These are phyloP conservation scores for Aphanoascus verrucosus DNA, from an alignment of 2,329 filamentous ascomycete species.

Conservation along the genomic window DNA sequence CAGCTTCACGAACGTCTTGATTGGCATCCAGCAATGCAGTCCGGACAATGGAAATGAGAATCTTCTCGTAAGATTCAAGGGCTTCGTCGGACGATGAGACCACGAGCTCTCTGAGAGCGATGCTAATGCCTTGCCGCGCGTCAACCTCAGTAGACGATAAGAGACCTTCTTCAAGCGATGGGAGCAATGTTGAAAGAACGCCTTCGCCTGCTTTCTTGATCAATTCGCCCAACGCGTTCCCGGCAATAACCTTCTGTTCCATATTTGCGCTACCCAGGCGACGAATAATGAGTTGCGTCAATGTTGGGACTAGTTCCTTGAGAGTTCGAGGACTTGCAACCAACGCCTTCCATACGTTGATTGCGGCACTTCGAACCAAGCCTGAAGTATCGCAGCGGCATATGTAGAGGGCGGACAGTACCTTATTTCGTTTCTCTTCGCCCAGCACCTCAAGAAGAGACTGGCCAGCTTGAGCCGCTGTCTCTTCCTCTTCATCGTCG, in stretches of 20 bases:
- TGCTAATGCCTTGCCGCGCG: slow-evolving; percentile 92
- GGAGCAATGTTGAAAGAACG: slow-evolving; percentile 75
- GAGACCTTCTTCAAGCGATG: slow-evolving; percentile 83
- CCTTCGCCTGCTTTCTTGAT: slow-evolving; percentile 95
- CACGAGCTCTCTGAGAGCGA: slow-evolving; percentile 89
- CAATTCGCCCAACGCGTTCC: slow-evolving; percentile 89
- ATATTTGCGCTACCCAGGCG: slow-evolving; percentile 90
- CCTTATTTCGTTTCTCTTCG: slow-evolving; percentile 92
- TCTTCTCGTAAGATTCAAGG: slow-evolving; percentile 89
- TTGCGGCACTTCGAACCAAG: slow-evolving; percentile 76
- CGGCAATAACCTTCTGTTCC: slow-evolving; percentile 98
- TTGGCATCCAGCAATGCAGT: slow-evolving; percentile 85
- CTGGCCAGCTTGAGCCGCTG: slow-evolving; percentile 72
- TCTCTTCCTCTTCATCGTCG: slow-evolving; percentile 65
- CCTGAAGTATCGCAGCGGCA: slow-evolving; percentile 94
- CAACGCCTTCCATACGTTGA: slow-evolving; percentile 92
- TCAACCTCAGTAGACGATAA: slow-evolving; percentile 81
- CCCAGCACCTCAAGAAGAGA: slow-evolving; percentile 92
- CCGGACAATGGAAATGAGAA: slow-evolving; percentile 84
- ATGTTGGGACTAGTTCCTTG: slow-evolving; percentile 87
- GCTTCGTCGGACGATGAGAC: slow-evolving; percentile 77
- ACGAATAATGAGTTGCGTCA: slow-evolving; percentile 88
- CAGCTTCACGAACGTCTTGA: slow-evolving; percentile 82
- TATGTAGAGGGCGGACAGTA: slow-evolving; percentile 92
- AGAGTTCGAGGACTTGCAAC: slow-evolving; percentile 85